These are phyloP conservation scores for Penicillium sp. DNA, from an alignment of 2,329 filamentous ascomycete genomes.

Conservation along the genomic window DNA sequence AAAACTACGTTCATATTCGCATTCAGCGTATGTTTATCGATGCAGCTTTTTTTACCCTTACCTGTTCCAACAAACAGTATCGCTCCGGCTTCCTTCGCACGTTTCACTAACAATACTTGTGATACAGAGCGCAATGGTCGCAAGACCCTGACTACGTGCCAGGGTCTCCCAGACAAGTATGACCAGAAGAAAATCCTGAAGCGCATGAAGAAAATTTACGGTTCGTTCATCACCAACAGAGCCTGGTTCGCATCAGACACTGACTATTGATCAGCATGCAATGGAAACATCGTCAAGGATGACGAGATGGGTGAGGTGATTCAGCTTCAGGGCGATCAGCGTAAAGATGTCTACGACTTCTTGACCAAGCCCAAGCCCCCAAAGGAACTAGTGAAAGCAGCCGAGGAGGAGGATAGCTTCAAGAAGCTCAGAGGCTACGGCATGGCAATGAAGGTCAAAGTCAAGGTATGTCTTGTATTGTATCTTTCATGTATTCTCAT, in stretches of 20 bases:
- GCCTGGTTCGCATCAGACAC: not conserved
- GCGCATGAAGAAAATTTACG: constrained; percentile 99
- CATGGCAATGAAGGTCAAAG: constrained; percentile 60
- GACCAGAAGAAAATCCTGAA: constrained; percentile 99
- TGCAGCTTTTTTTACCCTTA: not conserved
- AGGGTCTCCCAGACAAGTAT: constrained; percentile 98
- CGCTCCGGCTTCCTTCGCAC: not conserved
- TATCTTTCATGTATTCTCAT: not conserved
- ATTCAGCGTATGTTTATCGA: constrained; percentile 79
- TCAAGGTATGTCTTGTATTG: constrained; percentile 67
- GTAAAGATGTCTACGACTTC: constrained; percentile 98
- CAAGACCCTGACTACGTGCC: constrained; percentile 99
- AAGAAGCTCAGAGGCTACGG: not conserved
- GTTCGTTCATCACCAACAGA: constrained; percentile 50
- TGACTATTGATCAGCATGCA: constrained; percentile 69
- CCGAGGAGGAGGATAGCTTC: not conserved
- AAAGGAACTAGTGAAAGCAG: not conserved
- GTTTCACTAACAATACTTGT: constrained; percentile 2
- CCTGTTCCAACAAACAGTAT: not conserved
- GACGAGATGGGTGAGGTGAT: constrained; percentile 99
- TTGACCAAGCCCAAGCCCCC: constrained; percentile 67
- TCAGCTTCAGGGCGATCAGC: constrained; percentile 98
- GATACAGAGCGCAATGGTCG: constrained; percentile 96
- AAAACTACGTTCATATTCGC: constrained; percentile 99
- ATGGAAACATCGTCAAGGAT: constrained; percentile 98